Conservation (phyloP, 108 stramenopile species). For the Cyclostephanos invisitatus region DNA sequence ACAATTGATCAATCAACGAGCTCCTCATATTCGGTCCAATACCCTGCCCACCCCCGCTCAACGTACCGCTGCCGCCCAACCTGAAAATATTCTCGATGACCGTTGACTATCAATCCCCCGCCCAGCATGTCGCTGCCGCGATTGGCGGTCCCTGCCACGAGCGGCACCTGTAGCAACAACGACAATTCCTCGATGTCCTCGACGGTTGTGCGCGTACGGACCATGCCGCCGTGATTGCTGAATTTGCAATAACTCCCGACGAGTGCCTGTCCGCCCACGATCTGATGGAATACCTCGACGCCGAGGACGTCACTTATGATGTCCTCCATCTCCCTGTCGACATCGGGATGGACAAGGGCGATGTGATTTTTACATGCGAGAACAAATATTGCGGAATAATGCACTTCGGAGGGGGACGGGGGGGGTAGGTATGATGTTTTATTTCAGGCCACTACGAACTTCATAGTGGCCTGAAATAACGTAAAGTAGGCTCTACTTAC, state of each 20-base stretch:
- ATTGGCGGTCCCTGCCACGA: slow-evolving; percentile 99
- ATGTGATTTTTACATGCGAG: slow-evolving; percentile 99
- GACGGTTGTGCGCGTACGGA: slow-evolving; percentile 97
- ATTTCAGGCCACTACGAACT: no score
- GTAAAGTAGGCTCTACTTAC: no score
- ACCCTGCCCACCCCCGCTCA: slow-evolving; percentile 38
- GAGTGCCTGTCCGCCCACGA: slow-evolving; percentile 98
- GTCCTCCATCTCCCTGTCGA: slow-evolving; percentile 99
- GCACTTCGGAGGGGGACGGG: no score
- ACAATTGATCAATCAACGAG: slow-evolving; percentile 91
- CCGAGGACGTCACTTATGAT: slow-evolving; percentile 98
- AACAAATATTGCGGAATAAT: no score
- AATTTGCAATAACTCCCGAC: slow-evolving; percentile 99
- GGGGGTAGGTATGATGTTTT: no score
- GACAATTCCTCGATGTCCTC: slow-evolving; percentile 99
- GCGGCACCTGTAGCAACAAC: slow-evolving; percentile 95
- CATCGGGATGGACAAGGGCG: slow-evolving; percentile 98
- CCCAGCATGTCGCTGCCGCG: slow-evolving; percentile 98
- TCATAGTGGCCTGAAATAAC: no score
- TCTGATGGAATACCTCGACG: slow-evolving; percentile 99
- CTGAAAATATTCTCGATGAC: slow-evolving; percentile 96
- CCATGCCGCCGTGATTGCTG: slow-evolving; percentile 99
- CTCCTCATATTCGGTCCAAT: slow-evolving; percentile 72
- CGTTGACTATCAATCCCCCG: slow-evolving; percentile 98
- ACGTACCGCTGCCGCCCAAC: slow-evolving; percentile 49